These are phyloP conservation scores for Phytophthora sp. DNA, from an alignment of 352 stramenopile species.

Conservation along the genomic window DNA sequence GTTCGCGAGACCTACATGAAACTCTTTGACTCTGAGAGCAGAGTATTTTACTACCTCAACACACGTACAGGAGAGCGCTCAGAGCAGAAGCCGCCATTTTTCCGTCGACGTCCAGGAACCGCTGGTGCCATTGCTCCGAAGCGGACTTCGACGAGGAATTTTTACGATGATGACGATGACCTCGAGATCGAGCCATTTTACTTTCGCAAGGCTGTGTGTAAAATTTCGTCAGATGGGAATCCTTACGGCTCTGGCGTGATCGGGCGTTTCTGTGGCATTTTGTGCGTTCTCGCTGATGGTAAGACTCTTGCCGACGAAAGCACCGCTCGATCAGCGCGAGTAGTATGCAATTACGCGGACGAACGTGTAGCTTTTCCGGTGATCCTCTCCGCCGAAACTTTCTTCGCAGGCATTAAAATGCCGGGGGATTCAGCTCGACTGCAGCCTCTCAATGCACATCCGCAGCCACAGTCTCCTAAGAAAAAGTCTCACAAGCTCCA, in stretches of 20 bases:
- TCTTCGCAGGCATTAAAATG: slow-evolving; percentile 53
- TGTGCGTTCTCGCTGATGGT: slow-evolving; percentile 61
- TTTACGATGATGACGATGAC: slow-evolving; percentile 39
- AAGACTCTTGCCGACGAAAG: slow-evolving; percentile 51
- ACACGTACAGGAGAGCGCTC: slow-evolving; percentile 49
- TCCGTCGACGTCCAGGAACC: slow-evolving; percentile 34
- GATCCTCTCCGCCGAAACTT: slow-evolving; percentile 47
- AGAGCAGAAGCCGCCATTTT: slow-evolving; percentile 53
- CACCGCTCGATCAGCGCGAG: slow-evolving; percentile 40
- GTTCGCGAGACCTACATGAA: slow-evolving; percentile 81
- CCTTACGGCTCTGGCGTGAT: slow-evolving; percentile 54
- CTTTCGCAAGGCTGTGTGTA: slow-evolving; percentile 70
- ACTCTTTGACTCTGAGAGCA: slow-evolving; percentile 54
- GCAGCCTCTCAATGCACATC: slow-evolving; percentile 14
- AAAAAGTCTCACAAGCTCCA: slow-evolving; percentile 9
- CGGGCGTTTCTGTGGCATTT: slow-evolving; percentile 47
- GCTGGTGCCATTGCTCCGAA: not conserved
- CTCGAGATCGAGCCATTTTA: slow-evolving; percentile 66
- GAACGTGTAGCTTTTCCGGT: slow-evolving; percentile 55
- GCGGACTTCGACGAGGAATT: not conserved
- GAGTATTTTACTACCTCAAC: slow-evolving; percentile 77
- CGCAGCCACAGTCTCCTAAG: slow-evolving; percentile 8
- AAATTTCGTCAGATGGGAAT: slow-evolving; percentile 55
- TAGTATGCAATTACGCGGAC: slow-evolving; percentile 59
- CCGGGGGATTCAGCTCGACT: slow-evolving; percentile 7